Base-by-base conservation (phyloP, 306 rosid species). In the Gleditsia sinensis region DNA sequence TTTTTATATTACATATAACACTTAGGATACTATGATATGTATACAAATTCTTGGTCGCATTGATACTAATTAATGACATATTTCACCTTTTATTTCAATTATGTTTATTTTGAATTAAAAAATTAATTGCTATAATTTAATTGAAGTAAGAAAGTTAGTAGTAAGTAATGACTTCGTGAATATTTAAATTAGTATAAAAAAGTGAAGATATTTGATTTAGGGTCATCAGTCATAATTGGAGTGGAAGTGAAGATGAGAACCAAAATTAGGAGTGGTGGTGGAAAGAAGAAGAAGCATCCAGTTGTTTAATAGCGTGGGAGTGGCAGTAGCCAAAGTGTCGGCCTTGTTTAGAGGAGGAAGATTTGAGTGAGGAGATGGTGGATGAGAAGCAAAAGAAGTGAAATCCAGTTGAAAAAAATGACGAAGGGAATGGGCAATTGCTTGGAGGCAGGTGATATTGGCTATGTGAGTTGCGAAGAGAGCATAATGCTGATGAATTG, bases 391-490 rank as follows among this genome's bases (percentile, higher is more conserved):
- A 2, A 82, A 72, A 37, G 81, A 4, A 7, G 63, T 39, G 36
- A 68, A 67, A 8, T 81, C 85, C 19, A 54, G 67, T 24, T 79
- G 79, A 8, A 91, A 71, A 67, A 91, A 94, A 28, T n/a, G 19
- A 39, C 78, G 86, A 1, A 95, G 51, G 20, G 99, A 95, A 28
- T 74, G 83, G 0, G 96, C 96, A 60, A 95, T 72, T 5, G 72
- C 74, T 6, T 53, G 85, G 16, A 95, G 96, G 8, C 97, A 92
- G 73, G 77, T 86, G 51, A 88, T 73, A 74, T 95, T 92, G 3
- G 91, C 86, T 2, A 87, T 0, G 83, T 95, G 98, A 57, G 97
- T 81, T 0, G 91, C 88, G 0, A 97, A 88, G 1, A 95, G 86
- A 0, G 93, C 78, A 39, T 86, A 82, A 0, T 92, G 83, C 21